Base-by-base conservation (phyloP, 768 basidiomycete genomes). In the Psilocybe cyanescens region DNA sequence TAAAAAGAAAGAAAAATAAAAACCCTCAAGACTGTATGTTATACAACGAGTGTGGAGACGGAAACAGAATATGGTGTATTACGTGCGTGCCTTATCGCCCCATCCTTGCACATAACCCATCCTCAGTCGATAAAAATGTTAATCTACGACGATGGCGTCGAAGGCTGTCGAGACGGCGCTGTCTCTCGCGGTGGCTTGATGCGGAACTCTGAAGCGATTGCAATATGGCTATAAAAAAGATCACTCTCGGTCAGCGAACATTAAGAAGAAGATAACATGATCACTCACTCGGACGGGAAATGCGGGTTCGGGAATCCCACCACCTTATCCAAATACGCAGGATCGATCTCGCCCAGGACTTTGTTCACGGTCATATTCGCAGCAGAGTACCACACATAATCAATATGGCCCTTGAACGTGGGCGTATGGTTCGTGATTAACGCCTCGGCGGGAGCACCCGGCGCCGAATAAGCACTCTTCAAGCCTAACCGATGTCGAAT, bases 301-400 rank as follows among this genome's bases (percentile, higher is more conserved):
- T 98, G 94, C 1, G 89, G 86, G 74, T 98, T 96, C 30, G 97
- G 97, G 83, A 99, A 99, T 39, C 97, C 97, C 48, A 98, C 97
- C 16, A 87, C 87, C 78, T 94, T 94, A 65, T 90, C 87, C 72
- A 98, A 72, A 79, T 99, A 99, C 28, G 72, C 72, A 68, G 81
- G 82, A 72, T 98, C 95, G 60, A 98, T 88, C 73, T 91, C 94
- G 12, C 92, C 92, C 47, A 99, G 79, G n/a, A 97, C 86, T 19
- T 89, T 88, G 62, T 89, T 95, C 29, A 92, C 87, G 8, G 84
- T 81, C 53, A 99, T 66, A 61, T 86, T 93, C 52, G 81, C 78
- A 0, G 86, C 83, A 60, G 90, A 86, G 74, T 93, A 95, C 92
- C 95, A 99, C 69, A 99, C 84, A 72, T 99, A 96, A 76, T 99